phyloP scores from a whole-genome alignment of 2,329 filamentous ascomycete genomes.

The Curvularia eragrostidis region DNA sequence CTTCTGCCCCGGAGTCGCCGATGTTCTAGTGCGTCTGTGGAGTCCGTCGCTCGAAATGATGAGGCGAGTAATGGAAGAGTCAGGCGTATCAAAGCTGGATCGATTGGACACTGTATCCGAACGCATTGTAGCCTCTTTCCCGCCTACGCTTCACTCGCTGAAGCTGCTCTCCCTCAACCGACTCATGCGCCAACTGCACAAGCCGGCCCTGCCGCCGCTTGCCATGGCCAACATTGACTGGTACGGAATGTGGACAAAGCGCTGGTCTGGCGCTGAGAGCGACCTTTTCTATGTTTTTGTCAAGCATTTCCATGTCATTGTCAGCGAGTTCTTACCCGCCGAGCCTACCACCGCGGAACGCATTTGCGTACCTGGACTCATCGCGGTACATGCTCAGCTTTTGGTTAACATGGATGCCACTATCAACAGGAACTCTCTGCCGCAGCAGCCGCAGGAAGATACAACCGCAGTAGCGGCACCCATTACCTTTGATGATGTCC shows the following conservation, averaged over 20 bases:
- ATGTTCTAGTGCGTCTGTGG: slow-evolving; percentile 84
- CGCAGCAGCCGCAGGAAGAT: slow-evolving; percentile 43
- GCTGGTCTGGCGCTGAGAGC: slow-evolving; percentile 87
- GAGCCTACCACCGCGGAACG: slow-evolving; percentile 62
- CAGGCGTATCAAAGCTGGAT: slow-evolving; percentile 66
- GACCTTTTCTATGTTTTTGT: slow-evolving; percentile 91
- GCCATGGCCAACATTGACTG: slow-evolving; percentile 77
- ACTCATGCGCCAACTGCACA: slow-evolving; percentile 66
- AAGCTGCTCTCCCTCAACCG: slow-evolving; percentile 68
- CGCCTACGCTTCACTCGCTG: slow-evolving; percentile 67
- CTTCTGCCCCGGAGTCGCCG: slow-evolving; percentile 85
- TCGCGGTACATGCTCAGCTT: slow-evolving; percentile 82
- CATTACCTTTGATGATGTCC: slow-evolving; percentile 71
- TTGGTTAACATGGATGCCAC: slow-evolving; percentile 81
- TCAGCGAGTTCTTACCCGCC: slow-evolving; percentile 65
- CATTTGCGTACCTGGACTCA: slow-evolving; percentile 75
- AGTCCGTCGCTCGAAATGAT: slow-evolving; percentile 71
- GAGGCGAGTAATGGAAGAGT: slow-evolving; percentile 73
- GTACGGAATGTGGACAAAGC: slow-evolving; percentile 82
- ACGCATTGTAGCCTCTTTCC: slow-evolving; percentile 73
- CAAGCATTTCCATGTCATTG: slow-evolving; percentile 84
- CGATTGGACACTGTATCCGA: slow-evolving; percentile 59
- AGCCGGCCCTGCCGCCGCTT: slow-evolving; percentile 70
- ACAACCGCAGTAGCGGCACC: slow-evolving; percentile 52
- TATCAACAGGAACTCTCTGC: slow-evolving; percentile 72